Evolutionary conservation across 2,329 filamentous ascomycete species (phyloP).

Genomic region (Fusarium solani-melongenae): DNA sequence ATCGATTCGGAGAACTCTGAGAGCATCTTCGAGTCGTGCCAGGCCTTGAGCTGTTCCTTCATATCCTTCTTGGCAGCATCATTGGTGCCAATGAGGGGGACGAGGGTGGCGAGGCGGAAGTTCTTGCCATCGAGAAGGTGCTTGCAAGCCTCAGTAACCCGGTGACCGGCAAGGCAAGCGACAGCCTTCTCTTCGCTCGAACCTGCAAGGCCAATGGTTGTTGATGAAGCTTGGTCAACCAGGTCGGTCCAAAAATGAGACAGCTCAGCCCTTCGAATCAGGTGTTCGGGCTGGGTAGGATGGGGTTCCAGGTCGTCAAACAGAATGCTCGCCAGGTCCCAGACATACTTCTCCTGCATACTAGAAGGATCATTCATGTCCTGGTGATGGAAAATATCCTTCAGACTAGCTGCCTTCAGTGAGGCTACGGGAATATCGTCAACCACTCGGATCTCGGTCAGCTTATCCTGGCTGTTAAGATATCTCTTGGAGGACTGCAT

Average conservation of each 20-base stretch:
- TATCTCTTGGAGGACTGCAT: constrained; percentile 65
- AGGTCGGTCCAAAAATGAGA: constrained; percentile 74
- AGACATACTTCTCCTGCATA: constrained; percentile 78
- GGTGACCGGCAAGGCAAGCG: constrained; percentile 80
- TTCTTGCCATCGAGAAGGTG: constrained; percentile 80
- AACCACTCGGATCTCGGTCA: constrained; percentile 64
- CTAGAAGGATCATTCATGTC: constrained; percentile 57
- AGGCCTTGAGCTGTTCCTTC: constrained; percentile 81
- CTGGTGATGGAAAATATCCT: constrained; percentile 54
- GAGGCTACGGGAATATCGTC: constrained; percentile 71
- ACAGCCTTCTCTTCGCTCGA: constrained; percentile 86
- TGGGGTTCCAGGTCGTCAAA: constrained; percentile 75
- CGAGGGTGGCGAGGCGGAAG: constrained; percentile 84
- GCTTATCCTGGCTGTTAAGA: constrained; percentile 64
- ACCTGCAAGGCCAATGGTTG: constrained; percentile 66
- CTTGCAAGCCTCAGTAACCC: constrained; percentile 85
- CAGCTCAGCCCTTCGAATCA: constrained; percentile 71
- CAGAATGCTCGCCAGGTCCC: constrained; percentile 87
- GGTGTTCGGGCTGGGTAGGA: constrained; percentile 53
- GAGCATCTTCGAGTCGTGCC: constrained; percentile 84
- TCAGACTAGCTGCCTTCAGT: constrained; percentile 52
- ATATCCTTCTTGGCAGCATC: constrained; percentile 78
- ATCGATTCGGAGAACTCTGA: constrained; percentile 89
- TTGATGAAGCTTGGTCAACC: constrained; percentile 69
- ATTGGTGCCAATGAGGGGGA: constrained; percentile 84